Evolutionary conservation across 2,329 filamentous ascomycete genomes (phyloP).

Genomic region (Purpureocillium lavendulum): DNA sequence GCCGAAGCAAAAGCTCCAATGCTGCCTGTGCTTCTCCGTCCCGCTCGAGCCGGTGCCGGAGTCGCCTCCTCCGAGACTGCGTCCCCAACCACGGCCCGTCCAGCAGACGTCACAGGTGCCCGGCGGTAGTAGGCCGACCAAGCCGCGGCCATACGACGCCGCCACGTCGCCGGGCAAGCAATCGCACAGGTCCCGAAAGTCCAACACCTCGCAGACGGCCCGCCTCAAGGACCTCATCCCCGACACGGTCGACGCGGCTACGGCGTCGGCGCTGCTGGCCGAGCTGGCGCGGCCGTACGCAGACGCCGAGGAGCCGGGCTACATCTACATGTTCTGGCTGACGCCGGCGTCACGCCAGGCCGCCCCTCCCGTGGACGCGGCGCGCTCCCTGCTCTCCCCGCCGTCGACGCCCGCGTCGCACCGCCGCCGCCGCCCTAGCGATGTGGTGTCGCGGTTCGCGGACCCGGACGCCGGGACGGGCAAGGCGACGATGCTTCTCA

Average conservation of each 20-base stretch:
- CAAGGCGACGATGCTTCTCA: conserved; percentile 57
- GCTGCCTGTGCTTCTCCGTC: conserved; percentile 47
- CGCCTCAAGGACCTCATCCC: conserved; percentile 53
- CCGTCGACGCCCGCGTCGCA: conserved; percentile 25
- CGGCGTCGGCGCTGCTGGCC: conserved; percentile 60
- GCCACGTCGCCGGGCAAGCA: conserved; percentile 19
- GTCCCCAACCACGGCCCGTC: conserved; percentile 38
- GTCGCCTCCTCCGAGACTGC: conserved; percentile 21
- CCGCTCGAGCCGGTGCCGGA: conserved; percentile 35
- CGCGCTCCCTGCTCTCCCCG: conserved; percentile 49
- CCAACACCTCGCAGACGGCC: conserved; percentile 21
- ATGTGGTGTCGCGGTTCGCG: conserved; percentile 45
- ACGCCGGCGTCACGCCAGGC: conserved; percentile 53
- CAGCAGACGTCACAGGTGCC: conserved; percentile 23
- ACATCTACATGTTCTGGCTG: conserved; percentile 99
- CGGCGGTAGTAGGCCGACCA: no score
- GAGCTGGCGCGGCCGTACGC: conserved; percentile 63
- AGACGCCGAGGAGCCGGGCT: conserved; percentile 72
- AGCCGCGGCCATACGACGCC: no score
- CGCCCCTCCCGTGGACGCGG: conserved; percentile 48
- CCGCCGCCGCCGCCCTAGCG: conserved; percentile 38
- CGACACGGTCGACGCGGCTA: conserved; percentile 53
- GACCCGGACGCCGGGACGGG: conserved; percentile 14
- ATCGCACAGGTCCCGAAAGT: conserved; percentile 19
- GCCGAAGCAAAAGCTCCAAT: conserved; percentile 22